Percentiles rank a stretch among this genome's conserved stretches.
These are phyloP conservation scores for Dendrocalamus latiflorus DNA, from an alignment of 202 grass and related monocot genomes.

Conservation along the genomic window DNA sequence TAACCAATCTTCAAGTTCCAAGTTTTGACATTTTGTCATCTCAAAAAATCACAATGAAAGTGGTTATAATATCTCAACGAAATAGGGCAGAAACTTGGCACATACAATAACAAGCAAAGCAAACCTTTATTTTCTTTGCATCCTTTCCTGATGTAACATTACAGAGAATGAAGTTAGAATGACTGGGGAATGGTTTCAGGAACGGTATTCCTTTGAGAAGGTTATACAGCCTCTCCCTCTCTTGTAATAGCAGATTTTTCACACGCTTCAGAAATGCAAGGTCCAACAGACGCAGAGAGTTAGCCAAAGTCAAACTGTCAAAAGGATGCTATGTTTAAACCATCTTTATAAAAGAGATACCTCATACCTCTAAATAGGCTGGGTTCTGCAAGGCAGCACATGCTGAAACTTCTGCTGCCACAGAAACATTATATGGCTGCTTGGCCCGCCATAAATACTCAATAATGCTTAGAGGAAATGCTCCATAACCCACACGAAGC, in stretches of 20 bases:
- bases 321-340: neutral
- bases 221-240: constrained; percentile 67
- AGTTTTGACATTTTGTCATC: neutral
- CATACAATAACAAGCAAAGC: constrained; percentile 4
- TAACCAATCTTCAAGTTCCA: neutral
- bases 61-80: neutral
- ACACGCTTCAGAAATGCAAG: constrained; percentile 49
- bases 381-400: constrained; percentile 88
- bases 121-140: constrained; percentile 97
- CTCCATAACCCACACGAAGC: constrained; percentile 96
- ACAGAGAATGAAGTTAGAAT: constrained; percentile 93
- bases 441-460: constrained; percentile 90
- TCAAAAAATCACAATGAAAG: neutral
- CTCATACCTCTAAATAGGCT: constrained; percentile 80
- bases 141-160: constrained; percentile 89
- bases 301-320: neutral
- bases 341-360: constrained; percentile 35
- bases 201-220: constrained; percentile 72
- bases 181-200: constrained; percentile 87
- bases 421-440: constrained; percentile 97
- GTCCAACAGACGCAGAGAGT: constrained; percentile 26
- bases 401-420: constrained; percentile 86
- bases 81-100: neutral
- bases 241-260: constrained; percentile 80
- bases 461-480: constrained; percentile 94